These are phyloP conservation scores for Eucalyptus marginata DNA, from an alignment of 345 rosid species.

Conservation along the genomic window DNA sequence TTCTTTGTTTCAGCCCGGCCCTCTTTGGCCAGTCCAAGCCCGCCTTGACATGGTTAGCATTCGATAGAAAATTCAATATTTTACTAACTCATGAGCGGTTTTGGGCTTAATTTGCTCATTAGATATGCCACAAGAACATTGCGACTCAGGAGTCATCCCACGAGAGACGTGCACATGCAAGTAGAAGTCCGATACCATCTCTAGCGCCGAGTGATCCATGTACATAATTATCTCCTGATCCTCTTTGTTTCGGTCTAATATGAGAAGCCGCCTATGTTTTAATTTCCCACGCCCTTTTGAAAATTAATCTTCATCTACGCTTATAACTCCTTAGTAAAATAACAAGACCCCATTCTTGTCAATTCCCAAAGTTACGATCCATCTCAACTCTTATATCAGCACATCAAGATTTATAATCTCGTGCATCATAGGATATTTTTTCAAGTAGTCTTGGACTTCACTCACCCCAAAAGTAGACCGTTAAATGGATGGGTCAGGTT, in stretches of 20 bases:
- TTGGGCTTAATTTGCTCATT: not conserved
- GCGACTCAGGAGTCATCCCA: not conserved
- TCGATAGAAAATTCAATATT: not conserved
- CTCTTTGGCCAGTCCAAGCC: not conserved
- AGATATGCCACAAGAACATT: not conserved
- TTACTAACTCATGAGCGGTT: not conserved
- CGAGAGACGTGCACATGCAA: not conserved
- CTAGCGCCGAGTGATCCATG: not conserved
- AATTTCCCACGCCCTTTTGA: not conserved
- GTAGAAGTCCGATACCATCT: not conserved
- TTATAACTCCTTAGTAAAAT: not conserved
- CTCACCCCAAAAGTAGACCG: no score
- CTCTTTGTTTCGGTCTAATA: not conserved
- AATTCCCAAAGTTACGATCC: not conserved
- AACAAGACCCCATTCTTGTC: not conserved
- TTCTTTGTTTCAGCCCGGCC: not conserved
- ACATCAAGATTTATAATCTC: not conserved
- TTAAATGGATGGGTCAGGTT: fast-evolving
- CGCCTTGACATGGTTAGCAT: not conserved
- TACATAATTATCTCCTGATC: not conserved
- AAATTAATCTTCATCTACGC: not conserved
- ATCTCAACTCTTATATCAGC: not conserved
- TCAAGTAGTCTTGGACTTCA: no score
- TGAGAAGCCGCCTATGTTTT: not conserved
- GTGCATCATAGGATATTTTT: not conserved